Conservation (phyloP, 2,329 filamentous ascomycete species). For the Chaetomium strumarium region DNA sequence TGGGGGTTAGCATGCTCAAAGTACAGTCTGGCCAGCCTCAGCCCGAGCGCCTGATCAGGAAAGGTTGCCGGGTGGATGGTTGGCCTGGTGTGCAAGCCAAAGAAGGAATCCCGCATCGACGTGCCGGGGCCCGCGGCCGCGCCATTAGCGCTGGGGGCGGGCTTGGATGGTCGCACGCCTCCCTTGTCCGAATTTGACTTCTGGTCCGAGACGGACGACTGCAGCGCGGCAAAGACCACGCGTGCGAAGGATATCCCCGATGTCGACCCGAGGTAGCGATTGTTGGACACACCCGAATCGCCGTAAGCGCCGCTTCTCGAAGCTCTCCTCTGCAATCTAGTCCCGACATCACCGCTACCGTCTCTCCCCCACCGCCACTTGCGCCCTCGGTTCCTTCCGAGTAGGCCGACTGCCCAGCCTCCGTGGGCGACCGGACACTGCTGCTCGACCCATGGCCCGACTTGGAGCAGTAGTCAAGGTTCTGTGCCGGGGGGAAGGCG, state of each 20-base stretch:
- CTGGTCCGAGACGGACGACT: conserved; percentile 58
- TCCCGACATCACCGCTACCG: conserved; percentile 48
- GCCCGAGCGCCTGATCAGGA: conserved; percentile 68
- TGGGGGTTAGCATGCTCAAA: conserved; percentile 97
- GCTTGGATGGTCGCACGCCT: conserved; percentile 53
- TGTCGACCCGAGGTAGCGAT: conserved; percentile 74
- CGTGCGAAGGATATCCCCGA: conserved; percentile 91
- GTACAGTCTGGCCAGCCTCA: conserved; percentile 72
- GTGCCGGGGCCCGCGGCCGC: conserved; percentile 58
- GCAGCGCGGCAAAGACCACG: conserved; percentile 90
- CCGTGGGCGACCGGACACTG: conserved; percentile 32
- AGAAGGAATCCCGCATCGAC: conserved; percentile 92
- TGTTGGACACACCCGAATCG: conserved; percentile 57
- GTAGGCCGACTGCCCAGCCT: conserved; percentile 29
- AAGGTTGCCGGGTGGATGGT: conserved; percentile 82
- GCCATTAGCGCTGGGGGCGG: conserved; percentile 38
- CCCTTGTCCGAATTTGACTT: conserved; percentile 64
- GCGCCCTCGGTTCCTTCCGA: conserved; percentile 25
- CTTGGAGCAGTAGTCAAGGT: conserved; percentile 61
- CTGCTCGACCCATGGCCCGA: conserved; percentile 34
- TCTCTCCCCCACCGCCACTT: conserved; percentile 30
- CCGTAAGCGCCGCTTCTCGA: conserved; percentile 41
- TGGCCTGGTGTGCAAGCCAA: conserved; percentile 87
- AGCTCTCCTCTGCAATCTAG: conserved; percentile 59
- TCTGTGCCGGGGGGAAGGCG: conserved; percentile 62